phyloP scores from a whole-genome alignment of 768 basidiomycete genomes.

The Mrakia gelida region DNA sequence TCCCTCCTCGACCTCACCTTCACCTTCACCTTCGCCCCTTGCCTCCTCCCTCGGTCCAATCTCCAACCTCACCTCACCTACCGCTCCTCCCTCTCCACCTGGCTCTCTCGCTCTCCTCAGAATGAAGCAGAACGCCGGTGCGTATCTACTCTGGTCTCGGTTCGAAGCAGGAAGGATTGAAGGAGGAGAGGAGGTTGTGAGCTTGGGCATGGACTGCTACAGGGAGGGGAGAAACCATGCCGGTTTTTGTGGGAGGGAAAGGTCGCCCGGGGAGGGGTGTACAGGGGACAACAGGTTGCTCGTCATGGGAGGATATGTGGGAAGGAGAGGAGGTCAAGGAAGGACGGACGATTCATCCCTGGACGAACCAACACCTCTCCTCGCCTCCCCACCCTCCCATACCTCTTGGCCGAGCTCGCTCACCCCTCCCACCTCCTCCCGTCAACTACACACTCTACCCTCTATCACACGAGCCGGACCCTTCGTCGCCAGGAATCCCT shows the following conservation, averaged over 20 bases:
- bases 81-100: not conserved
- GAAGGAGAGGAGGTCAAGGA: not conserved
- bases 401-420: not conserved
- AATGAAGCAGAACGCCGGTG: constrained; percentile 33
- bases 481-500: not conserved
- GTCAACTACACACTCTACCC: not conserved
- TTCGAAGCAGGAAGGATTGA: not conserved
- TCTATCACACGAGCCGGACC: not conserved
- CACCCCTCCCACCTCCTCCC: not conserved
- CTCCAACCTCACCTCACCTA: not conserved
- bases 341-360: not conserved
- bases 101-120: constrained; percentile 9
- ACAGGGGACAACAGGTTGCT: no score
- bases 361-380: not conserved
- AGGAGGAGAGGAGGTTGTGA: not conserved
- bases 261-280: not conserved
- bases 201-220: not conserved
- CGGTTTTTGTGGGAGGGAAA: not conserved
- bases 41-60: not conserved
- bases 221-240: not conserved
- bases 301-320: not conserved
- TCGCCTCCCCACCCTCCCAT: not conserved
- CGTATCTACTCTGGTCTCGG: constrained; percentile 1
- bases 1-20: not conserved
- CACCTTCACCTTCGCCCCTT: not conserved